These are phyloP conservation scores for Antrodiella citrinella DNA, from an alignment of 768 basidiomycete genomes.

Conservation along the genomic window DNA sequence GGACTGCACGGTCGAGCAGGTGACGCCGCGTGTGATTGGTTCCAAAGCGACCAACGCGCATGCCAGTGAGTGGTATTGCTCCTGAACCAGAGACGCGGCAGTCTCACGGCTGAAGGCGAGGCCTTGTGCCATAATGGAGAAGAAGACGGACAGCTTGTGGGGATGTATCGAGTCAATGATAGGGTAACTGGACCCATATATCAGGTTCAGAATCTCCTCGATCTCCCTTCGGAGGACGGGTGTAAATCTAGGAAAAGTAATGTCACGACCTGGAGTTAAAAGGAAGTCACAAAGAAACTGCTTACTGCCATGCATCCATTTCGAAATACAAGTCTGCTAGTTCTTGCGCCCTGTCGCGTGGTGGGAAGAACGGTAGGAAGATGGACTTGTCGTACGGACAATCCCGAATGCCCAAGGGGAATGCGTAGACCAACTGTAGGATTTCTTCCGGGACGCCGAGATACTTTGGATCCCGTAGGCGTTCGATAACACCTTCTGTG, in stretches of 20 bases:
- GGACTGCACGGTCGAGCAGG: conserved; percentile 38
- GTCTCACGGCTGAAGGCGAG: conserved; percentile 34
- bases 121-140: conserved; percentile 42
- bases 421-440: conserved; percentile 36
- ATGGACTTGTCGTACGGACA: conserved; percentile 27
- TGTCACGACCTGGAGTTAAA: too few relatives aligned
- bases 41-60: conserved; percentile 41
- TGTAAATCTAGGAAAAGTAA: too few relatives aligned
- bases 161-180: conserved; percentile 31
- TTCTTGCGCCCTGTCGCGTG: conserved; percentile 30
- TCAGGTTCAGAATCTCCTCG: conserved; percentile 30
- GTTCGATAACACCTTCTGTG: neutral
- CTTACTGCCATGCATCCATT: conserved; percentile 41
- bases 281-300: conserved; percentile 6
- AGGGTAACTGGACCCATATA: conserved; percentile 32
- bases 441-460: conserved; percentile 36
- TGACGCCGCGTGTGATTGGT: conserved; percentile 36
- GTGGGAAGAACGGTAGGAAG: conserved; percentile 35
- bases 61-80: conserved; percentile 39
- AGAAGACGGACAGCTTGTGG: conserved; percentile 44
- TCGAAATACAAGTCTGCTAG: conserved; percentile 36
- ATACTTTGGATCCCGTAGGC: conserved; percentile 12
- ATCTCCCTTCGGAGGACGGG: conserved; percentile 38
- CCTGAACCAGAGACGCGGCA: conserved; percentile 23
- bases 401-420: conserved; percentile 40